A percentile compares a stretch with the other conserved stretches of the same genome.
Conservation (phyloP, 2,329 filamentous ascomycete species). For the Aspergillus thermomutatus region DNA sequence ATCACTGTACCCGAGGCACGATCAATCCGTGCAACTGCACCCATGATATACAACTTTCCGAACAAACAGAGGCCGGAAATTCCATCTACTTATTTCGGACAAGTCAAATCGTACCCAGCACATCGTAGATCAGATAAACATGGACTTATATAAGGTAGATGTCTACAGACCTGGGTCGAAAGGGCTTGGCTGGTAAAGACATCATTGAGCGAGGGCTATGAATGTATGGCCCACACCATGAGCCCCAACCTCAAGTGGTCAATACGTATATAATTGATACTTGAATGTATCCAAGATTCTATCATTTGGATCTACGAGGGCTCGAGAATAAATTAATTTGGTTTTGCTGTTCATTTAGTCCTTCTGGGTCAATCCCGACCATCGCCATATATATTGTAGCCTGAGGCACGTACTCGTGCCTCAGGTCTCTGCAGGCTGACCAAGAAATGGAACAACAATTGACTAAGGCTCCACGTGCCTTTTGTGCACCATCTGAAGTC, state of each 20-base stretch:
- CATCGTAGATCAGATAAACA: not conserved
- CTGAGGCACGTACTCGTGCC: not conserved
- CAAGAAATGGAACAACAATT: not conserved
- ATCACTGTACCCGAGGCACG: not conserved
- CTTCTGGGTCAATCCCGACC: not conserved
- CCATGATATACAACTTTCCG: not conserved
- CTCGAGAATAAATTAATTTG: not conserved
- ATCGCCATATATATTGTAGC: not conserved
- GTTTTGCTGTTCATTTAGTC: not conserved
- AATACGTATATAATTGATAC: not conserved
- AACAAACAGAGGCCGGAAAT: not conserved
- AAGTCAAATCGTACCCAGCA: not conserved
- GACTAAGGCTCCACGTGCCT: not conserved
- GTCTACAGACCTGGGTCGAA: not conserved
- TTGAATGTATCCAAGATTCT: not conserved
- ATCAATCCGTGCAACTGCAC: not conserved
- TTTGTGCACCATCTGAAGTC: not conserved
- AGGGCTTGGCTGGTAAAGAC: not conserved
- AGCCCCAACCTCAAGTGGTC: not conserved
- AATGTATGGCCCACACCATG: not conserved
- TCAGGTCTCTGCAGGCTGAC: too few species aligned
- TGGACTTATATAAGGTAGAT: not conserved
- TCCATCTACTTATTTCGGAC: not conserved
- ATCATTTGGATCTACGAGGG: not conserved
- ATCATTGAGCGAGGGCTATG: not conserved